These are phyloP conservation scores for Diddensiella caesifluorescens DNA, from an alignment of 805 yeast genomes.

Conservation along the genomic window DNA sequence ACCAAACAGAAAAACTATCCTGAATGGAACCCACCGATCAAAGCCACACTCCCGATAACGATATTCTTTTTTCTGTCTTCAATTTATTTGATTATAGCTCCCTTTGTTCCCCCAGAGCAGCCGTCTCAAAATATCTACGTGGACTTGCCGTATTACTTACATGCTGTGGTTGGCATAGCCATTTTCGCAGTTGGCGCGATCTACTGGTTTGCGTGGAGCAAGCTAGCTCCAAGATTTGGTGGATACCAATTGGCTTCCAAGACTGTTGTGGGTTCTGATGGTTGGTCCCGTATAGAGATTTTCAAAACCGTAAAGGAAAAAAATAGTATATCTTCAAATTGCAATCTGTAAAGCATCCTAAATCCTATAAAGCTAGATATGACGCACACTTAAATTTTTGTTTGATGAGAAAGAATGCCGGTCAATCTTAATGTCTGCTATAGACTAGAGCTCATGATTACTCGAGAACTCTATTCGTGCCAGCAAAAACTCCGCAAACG, in stretches of 20 bases:
- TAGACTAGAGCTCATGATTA: too few relatives aligned
- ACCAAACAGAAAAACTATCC: constrained; percentile 39
- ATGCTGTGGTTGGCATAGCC: constrained; percentile 80
- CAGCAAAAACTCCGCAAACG: too few relatives aligned
- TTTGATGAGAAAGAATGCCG: too few relatives aligned
- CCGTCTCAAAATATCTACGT: constrained; percentile 61
- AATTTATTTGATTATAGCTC: constrained; percentile 65
- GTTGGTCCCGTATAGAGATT: constrained; percentile 12
- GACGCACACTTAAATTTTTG: too few relatives aligned
- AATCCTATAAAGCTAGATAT: too few relatives aligned
- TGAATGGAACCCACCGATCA: constrained; percentile 68
- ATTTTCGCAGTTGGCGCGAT: constrained; percentile 51
- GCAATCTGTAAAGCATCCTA: too few relatives aligned
- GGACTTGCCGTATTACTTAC: constrained; percentile 69
- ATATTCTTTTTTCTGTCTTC: constrained; percentile 61
- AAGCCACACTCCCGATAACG: constrained; percentile 58
- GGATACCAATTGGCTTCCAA: constrained; percentile 22
- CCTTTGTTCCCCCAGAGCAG: constrained; percentile 66
- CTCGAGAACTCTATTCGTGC: too few relatives aligned
- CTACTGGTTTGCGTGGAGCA: constrained; percentile 65
- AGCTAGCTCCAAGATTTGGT: constrained; percentile 45
- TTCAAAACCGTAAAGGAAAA: too few relatives aligned
- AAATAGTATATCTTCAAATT: too few relatives aligned
- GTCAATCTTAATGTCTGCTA: too few relatives aligned
- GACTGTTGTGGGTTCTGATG: constrained; percentile 11